Evolutionary conservation across 2,329 filamentous ascomycete species (phyloP), one percentile per base, ranked within the genome.

Genomic region (Talaromyces albobiverticillius): DNA sequence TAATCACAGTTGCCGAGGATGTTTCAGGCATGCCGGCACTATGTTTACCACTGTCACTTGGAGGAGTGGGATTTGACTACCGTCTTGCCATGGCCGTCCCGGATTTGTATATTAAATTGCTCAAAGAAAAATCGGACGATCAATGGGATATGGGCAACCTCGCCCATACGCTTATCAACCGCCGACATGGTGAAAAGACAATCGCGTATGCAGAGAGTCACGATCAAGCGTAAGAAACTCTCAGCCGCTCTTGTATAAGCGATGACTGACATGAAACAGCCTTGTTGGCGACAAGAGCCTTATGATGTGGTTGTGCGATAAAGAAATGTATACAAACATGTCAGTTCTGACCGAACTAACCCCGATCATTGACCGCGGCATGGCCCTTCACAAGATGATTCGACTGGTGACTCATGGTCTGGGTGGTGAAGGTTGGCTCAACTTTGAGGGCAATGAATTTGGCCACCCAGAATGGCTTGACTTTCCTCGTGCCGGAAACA

Each of bases 401-500:
- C 88, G 94, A 13, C 83, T 99, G 14, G 78, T 99, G 59, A 97
- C 94, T 1, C 93, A 99, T 69, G 83, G 81, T 40, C 82, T 99
- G 14, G 94, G 94, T 56, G 94, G 94, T 53, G 94, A 99, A 73
- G 94, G 93, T 36, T 99, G 96, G 68, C 87, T 99, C 51, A 99
- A 97, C 77, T 99, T 99, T 64, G 92, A 96, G 75, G 94, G 94
- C 57, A 99, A 99, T 72, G 94, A 99, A 73, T 99, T 99, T 67
- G 94, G 94, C 0, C 94, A 99, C 69, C 94, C 94, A 0, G 94
- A 99, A 73, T 99, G 94, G 94, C 88, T 99, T 36, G 94, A 99
- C 71, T 99, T 99, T 73, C 94, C 94, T 3, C 89, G 94, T 49
- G 90, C 87, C 65, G 94, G 94, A 56, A 96, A 96, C 75, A 77